Evolutionary conservation across 75 land plant species (phyloP), one percentile per base, ranked within the genome.

Genomic region (Sequoia sempervirens): DNA sequence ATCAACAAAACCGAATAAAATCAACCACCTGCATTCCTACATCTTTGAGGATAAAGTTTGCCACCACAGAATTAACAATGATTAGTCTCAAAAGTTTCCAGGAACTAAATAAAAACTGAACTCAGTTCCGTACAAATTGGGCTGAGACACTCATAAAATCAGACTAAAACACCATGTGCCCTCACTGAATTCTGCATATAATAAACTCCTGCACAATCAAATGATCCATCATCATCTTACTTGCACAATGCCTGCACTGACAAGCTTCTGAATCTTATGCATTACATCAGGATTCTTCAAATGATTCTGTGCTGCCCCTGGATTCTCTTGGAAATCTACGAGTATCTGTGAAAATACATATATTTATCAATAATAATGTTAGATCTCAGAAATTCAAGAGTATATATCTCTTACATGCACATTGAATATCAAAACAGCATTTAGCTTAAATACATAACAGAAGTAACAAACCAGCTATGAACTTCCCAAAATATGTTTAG

Each of bases 221-320:
- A 12, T 26, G 45, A 10, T 38, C 2, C 30, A 13, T 75, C 20
- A 73, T 73, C 83, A 96, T 84, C 90, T 87, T 52, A 96, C 87
- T 85, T 96, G 98, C 45, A 96, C 97, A 82, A 96, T 96, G 23
- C 98, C 98, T 10, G 98, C 98, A 85, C 88, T 92, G 52, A 95
- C 88, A 82, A 96, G 90, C 89, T 96, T 96, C 91, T 96, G 97
- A 43, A 96, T 95, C 85, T 93, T 96, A 83, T 86, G 88, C 98
- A 94, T 96, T 83, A 96, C 95, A 87, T 86, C 85, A 3, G 98
- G 97, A 85, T 96, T 96, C 86, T 95, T 95, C 84, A 90, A 89
- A 84, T 96, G 98, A 11, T 94, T 94, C 84, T 95, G 97, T 34
- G 99, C 97, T 58, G 97, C 90, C 88, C 86, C 90, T 1, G 99